Conservation (phyloP, 2,329 filamentous ascomycete genomes). For the Aureobasidium namibiae region DNA sequence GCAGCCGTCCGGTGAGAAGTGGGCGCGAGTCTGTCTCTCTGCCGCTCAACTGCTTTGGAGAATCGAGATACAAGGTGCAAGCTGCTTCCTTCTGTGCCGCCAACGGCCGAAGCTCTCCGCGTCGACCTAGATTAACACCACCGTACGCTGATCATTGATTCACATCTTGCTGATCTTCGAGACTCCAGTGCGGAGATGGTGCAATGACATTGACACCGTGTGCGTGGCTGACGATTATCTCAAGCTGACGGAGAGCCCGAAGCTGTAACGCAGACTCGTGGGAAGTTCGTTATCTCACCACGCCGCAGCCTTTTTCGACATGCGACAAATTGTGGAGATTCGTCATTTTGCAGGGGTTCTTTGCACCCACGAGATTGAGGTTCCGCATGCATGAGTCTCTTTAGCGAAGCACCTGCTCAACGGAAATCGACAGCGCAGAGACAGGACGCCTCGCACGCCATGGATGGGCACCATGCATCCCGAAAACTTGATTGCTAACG, state of each 20-base stretch:
- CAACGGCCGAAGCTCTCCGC: slow-evolving; percentile 1
- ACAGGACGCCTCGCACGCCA: not conserved
- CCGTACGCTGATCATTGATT: slow-evolving; percentile 1
- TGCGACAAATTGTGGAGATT: not conserved
- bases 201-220: not conserved
- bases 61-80: not conserved
- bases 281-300: not conserved
- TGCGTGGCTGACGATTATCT: not conserved
- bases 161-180: slow-evolving; percentile 1
- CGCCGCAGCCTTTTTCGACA: not conserved
- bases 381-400: not conserved
- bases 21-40: not conserved
- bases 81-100: not conserved
- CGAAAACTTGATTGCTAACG: slow-evolving; percentile 9
- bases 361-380: not conserved
- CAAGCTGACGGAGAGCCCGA: not conserved
- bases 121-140: not conserved
- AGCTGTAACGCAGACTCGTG: not conserved
- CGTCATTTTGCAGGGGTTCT: slow-evolving; percentile 8
- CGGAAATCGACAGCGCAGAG: not conserved
- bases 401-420: slow-evolving; percentile 6
- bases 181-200: not conserved
- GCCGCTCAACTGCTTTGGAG: not conserved
- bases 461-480: not conserved
- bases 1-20: slow-evolving; percentile 5